Base-by-base conservation (phyloP, 805 yeast genomes). In the Lipomyces oligophaga region DNA sequence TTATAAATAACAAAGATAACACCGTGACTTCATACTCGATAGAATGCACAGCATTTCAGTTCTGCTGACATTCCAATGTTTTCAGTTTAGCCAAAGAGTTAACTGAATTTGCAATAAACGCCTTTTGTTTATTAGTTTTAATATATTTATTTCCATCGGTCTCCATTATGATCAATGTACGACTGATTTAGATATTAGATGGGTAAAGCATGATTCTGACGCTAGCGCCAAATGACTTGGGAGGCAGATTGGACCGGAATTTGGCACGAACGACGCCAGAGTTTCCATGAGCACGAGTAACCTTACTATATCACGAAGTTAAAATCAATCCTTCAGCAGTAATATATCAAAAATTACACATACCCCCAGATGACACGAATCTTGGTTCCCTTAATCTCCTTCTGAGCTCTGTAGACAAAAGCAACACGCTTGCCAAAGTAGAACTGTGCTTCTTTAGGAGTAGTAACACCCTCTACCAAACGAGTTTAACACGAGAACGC, bases 131-230 rank as follows among this genome's bases (percentile, higher is more conserved):
- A n/a, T n/a, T n/a, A n/a, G n/a, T n/a, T n/a, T n/a, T n/a, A n/a
- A n/a, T n/a, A n/a, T n/a, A n/a, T n/a, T n/a, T n/a, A n/a, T n/a
- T n/a, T n/a, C n/a, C n/a, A n/a, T n/a, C n/a, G n/a, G n/a, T n/a
- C n/a, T n/a, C n/a, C n/a, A n/a, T n/a, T n/a, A 32, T 7, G 8
- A n/a, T n/a, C n/a, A n/a, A n/a, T n/a, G n/a, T n/a, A n/a, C 8
- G 16, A 18, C 25, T 34, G 27, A 35, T 42, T 84, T 90, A 90
- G 86, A 90, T 93, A 95, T 84, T 89, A 64, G 97, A 90, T 79
- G 98, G 98, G 85, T 90, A 90, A 77, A 90, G 89, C 95, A 93
- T 88, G 80, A 93, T 82, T 82, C 98, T 86, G 73, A 93, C 97
- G 63, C 96, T 83, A 72, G 98, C 97, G 79, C 98, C 98, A 74